Base-by-base conservation (phyloP, 1,284 basidiomycete genomes). In the Peniophora sp. region DNA sequence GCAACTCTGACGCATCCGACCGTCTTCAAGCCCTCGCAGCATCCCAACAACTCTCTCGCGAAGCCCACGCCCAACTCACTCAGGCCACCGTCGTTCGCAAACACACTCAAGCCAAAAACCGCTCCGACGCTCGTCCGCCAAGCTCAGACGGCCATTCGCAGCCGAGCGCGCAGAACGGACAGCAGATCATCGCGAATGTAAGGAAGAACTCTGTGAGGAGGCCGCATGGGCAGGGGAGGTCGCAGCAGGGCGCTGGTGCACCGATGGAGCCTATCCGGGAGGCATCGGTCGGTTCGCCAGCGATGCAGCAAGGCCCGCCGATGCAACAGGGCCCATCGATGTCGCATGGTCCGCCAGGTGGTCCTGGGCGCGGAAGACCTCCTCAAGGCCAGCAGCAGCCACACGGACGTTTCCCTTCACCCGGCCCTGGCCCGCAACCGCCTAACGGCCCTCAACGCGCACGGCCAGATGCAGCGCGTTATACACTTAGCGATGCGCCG, bases 41-140 rank as follows among this genome's bases (percentile, higher is more conserved):
- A 0, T 77, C 83, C 0, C 75, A 77, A 34, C 64, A 80, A 0
- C 73, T 97, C 12, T 88, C 87, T 1, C 73, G 92, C 20, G 72
- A 79, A 45, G 86, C 96, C 54, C 92, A 97, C 69, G 83, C 94
- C 56, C 71, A 69, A 1, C 78, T 92, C 53, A 85, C 92, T 12
- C 85, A 93, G 60, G 71, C 70, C 38, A 92, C 85, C 56, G 79
- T 97, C 35, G 85, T 94, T 10, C 75, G 93, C 2, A 87, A 83
- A 56, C 81, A 90, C 14, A 95, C 93, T 0, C 83, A 85, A 59
- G 93, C 93, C 2, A 82, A 83, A 58, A 72, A 82, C 60, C 73
- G 83, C 17, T 83, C 86, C 17, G 83, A 88, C 43, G 74, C 69
- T 19, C 62, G 67, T 17, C 59, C 49, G 27, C 57, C 60, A 25